Conservation (phyloP, 192 early-diverging fungal genomes). For the Gonapodya prolifera region DNA sequence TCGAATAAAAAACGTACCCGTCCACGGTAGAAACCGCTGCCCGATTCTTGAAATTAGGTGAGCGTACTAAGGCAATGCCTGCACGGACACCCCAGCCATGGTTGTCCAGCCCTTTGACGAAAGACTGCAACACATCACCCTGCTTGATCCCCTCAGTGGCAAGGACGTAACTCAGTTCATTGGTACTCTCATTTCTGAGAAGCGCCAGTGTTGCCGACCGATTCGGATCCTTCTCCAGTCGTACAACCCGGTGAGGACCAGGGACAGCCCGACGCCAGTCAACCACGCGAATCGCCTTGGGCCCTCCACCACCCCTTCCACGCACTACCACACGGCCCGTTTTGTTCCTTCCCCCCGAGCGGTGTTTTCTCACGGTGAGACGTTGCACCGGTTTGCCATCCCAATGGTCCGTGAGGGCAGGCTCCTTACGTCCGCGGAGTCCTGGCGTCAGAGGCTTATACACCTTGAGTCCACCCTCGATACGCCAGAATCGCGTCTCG, state of each 20-base stretch:
- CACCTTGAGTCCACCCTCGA: constrained; percentile 75
- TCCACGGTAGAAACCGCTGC: background rate
- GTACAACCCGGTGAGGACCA: constrained; percentile 65
- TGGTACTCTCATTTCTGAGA: constrained; percentile 62
- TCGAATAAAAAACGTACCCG: background rate
- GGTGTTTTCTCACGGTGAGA: constrained; percentile 69
- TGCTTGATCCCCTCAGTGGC: constrained; percentile 61
- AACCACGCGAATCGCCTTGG: constrained; percentile 69
- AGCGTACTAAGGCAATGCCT: background rate
- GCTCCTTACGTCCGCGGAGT: constrained; percentile 68
- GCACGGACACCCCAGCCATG: background rate
- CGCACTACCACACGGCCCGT: constrained; percentile 81
- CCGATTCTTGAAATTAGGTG: background rate
- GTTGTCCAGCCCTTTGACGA: constrained; percentile 20
- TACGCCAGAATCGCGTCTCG: constrained; percentile 26
- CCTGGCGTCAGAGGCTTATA: constrained; percentile 83
- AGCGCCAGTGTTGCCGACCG: constrained; percentile 75
- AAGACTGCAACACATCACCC: constrained; percentile 61
- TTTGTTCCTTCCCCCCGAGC: constrained; percentile 77
- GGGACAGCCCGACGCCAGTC: constrained; percentile 70
- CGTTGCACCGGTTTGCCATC: constrained; percentile 71
- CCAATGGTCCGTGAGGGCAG: constrained; percentile 73
- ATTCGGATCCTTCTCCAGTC: constrained; percentile 94
- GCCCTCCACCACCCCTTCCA: constrained; percentile 87
- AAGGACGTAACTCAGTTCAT: constrained; percentile 74